These are phyloP conservation scores for Platanthera guangdongensis DNA, from an alignment of 106 monocot species.

Conservation along the genomic window DNA sequence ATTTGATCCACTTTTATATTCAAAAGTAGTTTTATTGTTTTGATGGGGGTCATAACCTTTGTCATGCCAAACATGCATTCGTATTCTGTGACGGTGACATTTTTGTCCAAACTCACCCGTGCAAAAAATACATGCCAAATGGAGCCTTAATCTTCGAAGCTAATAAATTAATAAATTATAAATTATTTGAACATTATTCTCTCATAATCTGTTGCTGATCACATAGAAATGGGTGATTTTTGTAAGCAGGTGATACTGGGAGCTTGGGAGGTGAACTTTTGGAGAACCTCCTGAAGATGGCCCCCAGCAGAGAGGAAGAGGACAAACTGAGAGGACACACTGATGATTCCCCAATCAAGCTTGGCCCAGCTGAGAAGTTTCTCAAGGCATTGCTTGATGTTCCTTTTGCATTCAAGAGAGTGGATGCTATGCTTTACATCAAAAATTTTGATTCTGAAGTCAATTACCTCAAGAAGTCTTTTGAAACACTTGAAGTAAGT, in stretches of 20 bases:
- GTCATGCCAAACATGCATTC: too few species aligned
- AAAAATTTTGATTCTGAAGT: constrained; percentile 85
- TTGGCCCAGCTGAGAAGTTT: constrained; percentile 80
- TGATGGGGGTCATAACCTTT: too few species aligned
- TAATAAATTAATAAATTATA: too few species aligned
- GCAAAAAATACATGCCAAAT: too few species aligned
- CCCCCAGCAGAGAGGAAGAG: constrained; percentile 87
- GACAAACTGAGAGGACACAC: constrained; percentile 55
- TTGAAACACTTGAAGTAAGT: constrained; percentile 79
- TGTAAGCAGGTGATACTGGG: constrained; percentile 61
- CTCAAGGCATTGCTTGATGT: constrained; percentile 81
- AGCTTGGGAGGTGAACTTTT: constrained; percentile 68
- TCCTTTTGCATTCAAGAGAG: constrained; percentile 88
- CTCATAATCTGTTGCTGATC: too few species aligned
- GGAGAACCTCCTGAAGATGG: constrained; percentile 91
- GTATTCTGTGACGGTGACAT: too few species aligned
- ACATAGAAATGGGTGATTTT: neutral
- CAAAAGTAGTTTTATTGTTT: too few species aligned
- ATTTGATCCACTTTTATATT: too few species aligned
- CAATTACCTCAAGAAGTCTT: constrained; percentile 70
- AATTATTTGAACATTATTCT: too few species aligned
- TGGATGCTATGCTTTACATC: constrained; percentile 91
- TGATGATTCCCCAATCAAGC: constrained; percentile 57
- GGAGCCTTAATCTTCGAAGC: too few species aligned
- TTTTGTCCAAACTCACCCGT: too few species aligned